phyloP scores from a whole-genome alignment of 2,329 filamentous ascomycete genomes.

The Fusarium phyllophilum region DNA sequence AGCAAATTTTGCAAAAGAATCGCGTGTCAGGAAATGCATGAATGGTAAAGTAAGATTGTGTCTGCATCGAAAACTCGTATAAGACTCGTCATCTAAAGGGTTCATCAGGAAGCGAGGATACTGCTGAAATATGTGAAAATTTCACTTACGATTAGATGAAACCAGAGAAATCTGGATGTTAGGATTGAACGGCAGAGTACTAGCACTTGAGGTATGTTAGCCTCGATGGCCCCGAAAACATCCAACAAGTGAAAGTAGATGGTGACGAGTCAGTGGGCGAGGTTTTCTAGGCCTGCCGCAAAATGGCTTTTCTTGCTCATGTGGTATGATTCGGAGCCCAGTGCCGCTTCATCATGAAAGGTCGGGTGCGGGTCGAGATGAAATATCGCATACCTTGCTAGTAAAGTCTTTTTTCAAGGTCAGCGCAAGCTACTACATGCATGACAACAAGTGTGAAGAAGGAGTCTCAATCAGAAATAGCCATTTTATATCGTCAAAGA shows the following conservation, averaged over 20 bases:
- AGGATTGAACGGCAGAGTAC: neutral
- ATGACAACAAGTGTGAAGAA: conserved; percentile 15
- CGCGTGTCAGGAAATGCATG: conserved; percentile 68
- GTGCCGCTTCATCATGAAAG: conserved; percentile 88
- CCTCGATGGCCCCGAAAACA: conserved; percentile 18
- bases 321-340: conserved; percentile 84
- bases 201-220: conserved; percentile 39
- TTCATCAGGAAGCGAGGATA: conserved; percentile 52
- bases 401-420: conserved; percentile 39
- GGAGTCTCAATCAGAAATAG: conserved; percentile 76
- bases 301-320: conserved; percentile 88
- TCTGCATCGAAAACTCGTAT: conserved; percentile 79
- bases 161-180: neutral
- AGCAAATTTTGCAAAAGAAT: conserved; percentile 7
- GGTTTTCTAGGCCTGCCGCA: conserved; percentile 99
- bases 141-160: conserved; percentile 25
- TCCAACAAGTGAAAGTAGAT: conserved; percentile 18
- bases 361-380: conserved; percentile 22
- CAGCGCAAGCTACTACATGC: conserved; percentile 42
- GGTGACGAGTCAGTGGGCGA: conserved; percentile 83
- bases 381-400: conserved; percentile 49
- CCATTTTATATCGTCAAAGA: conserved; percentile 85
- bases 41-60: conserved; percentile 74
- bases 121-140: conserved; percentile 7
- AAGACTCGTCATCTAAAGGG: conserved; percentile 79